These are phyloP conservation scores for Pichia cabralensis DNA, from an alignment of 805 yeast species.

Conservation along the genomic window DNA sequence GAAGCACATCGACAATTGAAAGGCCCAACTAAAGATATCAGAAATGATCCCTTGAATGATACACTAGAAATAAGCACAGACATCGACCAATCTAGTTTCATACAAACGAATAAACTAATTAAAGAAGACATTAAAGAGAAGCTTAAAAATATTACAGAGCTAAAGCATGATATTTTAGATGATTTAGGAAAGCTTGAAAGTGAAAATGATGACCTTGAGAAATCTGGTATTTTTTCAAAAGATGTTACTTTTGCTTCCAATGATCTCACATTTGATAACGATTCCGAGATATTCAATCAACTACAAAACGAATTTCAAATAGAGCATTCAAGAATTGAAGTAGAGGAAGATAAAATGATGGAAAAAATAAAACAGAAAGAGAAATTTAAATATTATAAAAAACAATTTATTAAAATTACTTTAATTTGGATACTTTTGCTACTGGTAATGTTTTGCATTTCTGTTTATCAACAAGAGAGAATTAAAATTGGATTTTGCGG, in stretches of 20 bases:
- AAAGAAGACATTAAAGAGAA: constrained; percentile 3
- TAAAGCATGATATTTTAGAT: constrained; percentile 1
- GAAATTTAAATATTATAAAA: constrained; percentile 1
- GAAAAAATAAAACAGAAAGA: constrained; percentile 6
- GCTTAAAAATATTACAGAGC: not conserved
- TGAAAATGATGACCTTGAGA: not conserved
- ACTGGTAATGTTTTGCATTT: constrained; percentile 4
- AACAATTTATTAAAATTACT: constrained; percentile 1
- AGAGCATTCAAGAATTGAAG: constrained; percentile 15
- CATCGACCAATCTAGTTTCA: too few species aligned
- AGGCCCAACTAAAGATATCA: too few species aligned
- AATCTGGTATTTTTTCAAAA: too few species aligned
- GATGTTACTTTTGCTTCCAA: too few species aligned
- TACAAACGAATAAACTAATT: too few species aligned
- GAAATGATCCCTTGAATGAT: not conserved
- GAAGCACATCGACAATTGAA: too few species aligned
- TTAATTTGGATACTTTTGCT: constrained; percentile 1
- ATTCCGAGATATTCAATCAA: constrained; percentile 9
- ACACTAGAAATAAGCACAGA: too few species aligned
- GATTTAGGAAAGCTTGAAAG: not conserved
- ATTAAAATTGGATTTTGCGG: constrained; percentile 71
- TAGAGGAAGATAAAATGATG: constrained; percentile 17
- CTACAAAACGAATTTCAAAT: constrained; percentile 16
- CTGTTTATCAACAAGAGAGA: constrained; percentile 42
- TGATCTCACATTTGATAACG: constrained; percentile 3